phyloP scores from a whole-genome alignment of 2,329 filamentous ascomycete genomes.

The Didymella sp. region DNA sequence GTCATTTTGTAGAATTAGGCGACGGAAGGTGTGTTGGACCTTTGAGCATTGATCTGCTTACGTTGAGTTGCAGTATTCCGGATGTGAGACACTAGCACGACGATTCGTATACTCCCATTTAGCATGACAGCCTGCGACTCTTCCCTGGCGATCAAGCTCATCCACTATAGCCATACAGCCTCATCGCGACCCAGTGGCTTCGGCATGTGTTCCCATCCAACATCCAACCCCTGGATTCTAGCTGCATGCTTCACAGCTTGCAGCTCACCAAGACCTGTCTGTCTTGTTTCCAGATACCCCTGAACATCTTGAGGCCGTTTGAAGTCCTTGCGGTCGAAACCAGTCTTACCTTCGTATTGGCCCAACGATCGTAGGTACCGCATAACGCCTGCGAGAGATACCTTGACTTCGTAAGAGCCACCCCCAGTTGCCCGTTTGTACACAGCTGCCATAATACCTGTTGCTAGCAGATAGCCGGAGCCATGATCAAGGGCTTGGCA shows the following conservation, averaged over 20 bases:
- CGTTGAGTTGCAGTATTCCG: too few species aligned
- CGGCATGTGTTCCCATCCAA: slow-evolving; percentile 62
- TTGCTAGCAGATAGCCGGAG: slow-evolving; percentile 62
- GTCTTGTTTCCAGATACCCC: slow-evolving; percentile 54
- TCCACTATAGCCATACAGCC: slow-evolving; percentile 47
- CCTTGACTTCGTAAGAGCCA: slow-evolving; percentile 60
- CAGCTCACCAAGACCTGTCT: slow-evolving; percentile 57
- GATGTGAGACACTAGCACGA: too few species aligned
- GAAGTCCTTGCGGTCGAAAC: slow-evolving; percentile 53
- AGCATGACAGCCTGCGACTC: neutral
- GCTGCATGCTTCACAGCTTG: slow-evolving; percentile 59
- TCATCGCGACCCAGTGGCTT: slow-evolving; percentile 58
- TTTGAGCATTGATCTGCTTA: too few species aligned
- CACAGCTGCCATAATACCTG: slow-evolving; percentile 61
- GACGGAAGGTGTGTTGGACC: too few species aligned
- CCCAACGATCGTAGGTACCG: slow-evolving; percentile 64
- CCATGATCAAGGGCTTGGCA: slow-evolving; percentile 66
- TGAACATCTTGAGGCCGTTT: slow-evolving; percentile 39
- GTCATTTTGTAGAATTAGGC: too few species aligned
- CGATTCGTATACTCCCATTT: neutral
- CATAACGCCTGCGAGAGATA: slow-evolving; percentile 63
- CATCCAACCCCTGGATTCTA: slow-evolving; percentile 53
- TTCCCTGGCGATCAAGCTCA: neutral
- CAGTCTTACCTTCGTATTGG: slow-evolving; percentile 54
- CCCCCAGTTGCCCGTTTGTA: slow-evolving; percentile 56